Evolutionary conservation across 1,284 basidiomycete species (phyloP).

Genomic region (Malassezia caprae): DNA sequence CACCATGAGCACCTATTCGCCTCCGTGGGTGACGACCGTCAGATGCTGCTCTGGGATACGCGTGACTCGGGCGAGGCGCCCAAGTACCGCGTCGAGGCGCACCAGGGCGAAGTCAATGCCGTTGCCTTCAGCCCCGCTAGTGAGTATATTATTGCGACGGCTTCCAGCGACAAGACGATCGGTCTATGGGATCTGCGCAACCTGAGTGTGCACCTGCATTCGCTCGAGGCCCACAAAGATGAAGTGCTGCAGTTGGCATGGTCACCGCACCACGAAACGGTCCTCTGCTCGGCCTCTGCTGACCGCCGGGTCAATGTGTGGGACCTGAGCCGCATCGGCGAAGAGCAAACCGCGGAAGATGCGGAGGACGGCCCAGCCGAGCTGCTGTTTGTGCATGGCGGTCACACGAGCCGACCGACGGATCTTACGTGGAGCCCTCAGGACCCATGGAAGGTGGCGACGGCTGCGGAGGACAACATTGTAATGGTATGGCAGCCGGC

Average conservation of each 20-base stretch:
- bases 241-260: conserved; percentile 88
- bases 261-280: conserved; percentile 69
- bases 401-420: conserved; percentile 42
- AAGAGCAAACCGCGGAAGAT: conserved; percentile 93
- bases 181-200: conserved; percentile 79
- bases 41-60: conserved; percentile 92
- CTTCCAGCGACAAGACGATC: conserved; percentile 88
- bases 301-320: conserved; percentile 90
- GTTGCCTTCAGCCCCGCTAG: conserved; percentile 78
- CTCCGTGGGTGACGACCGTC: conserved; percentile 92
- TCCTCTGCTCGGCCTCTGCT: conserved; percentile 58
- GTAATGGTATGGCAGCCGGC: conserved; percentile 37
- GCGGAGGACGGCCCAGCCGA: conserved; percentile 84
- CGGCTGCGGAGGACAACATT: conserved; percentile 45
- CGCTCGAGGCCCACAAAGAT: conserved; percentile 84
- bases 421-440: conserved; percentile 45
- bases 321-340: conserved; percentile 85
- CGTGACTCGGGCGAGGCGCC: conserved; percentile 58
- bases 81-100: conserved; percentile 62
- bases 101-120: conserved; percentile 79
- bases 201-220: conserved; percentile 65
- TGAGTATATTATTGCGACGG: conserved; percentile 79
- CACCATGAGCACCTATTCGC: conserved; percentile 76
- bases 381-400: conserved; percentile 45
- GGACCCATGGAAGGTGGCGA: conserved; percentile 40